Evolutionary conservation across 768 basidiomycete species (phyloP).

Genomic region (Termitomyces eurrhizus): DNA sequence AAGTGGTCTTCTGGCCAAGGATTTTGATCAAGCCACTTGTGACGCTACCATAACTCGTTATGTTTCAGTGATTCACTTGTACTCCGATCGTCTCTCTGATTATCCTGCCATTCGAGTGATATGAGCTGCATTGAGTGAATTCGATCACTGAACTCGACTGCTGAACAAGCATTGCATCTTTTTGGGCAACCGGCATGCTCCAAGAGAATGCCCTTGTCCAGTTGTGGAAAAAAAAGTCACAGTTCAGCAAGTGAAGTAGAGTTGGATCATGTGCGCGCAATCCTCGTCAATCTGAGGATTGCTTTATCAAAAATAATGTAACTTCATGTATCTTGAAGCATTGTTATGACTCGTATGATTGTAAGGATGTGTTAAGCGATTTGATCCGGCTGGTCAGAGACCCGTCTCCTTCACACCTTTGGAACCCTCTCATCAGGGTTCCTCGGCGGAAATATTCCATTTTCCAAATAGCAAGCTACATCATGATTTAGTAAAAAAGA

Average conservation of each 20-base stretch:
- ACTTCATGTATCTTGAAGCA: background rate
- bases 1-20: background rate
- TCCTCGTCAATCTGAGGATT: background rate
- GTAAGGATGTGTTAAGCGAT: background rate
- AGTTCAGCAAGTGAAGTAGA: background rate
- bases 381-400: conserved; percentile 31
- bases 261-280: background rate
- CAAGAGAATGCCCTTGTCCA: too few species aligned
- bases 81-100: background rate
- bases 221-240: background rate
- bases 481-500: background rate
- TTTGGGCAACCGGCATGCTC: background rate
- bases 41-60: background rate
- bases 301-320: too few species aligned
- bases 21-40: background rate
- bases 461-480: conserved; percentile 8
- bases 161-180: background rate
- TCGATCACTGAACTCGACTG: background rate
- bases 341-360: background rate
- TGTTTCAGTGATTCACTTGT: background rate
- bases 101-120: too few species aligned
- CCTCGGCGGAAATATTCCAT: conserved; percentile 9
- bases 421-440: background rate
- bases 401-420: conserved; percentile 15
- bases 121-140: background rate